Evolutionary conservation across 2,329 filamentous ascomycete species (phyloP).

Genomic region (Rhynchosporium graminicola): DNA sequence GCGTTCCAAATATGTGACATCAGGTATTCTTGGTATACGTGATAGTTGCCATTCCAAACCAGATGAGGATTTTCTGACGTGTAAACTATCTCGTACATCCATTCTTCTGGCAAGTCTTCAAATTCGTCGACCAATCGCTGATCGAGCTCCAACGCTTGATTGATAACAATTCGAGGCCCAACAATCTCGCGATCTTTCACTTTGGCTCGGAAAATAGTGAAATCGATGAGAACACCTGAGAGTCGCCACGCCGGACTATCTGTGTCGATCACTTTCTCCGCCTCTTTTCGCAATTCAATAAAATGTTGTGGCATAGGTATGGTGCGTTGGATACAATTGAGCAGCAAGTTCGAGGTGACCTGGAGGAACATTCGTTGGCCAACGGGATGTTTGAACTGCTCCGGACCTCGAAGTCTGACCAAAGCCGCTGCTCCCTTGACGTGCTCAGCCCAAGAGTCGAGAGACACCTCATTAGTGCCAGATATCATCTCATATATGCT

Average conservation of each 20-base stretch:
- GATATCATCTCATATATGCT: slow-evolving; percentile 57
- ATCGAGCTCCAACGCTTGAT: slow-evolving; percentile 32
- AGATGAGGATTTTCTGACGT: slow-evolving; percentile 31
- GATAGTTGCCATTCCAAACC: slow-evolving; percentile 36
- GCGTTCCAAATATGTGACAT: slow-evolving; percentile 37
- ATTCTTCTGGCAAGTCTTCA: slow-evolving; percentile 25
- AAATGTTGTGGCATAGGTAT: slow-evolving; percentile 52
- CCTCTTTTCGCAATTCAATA: slow-evolving; percentile 49
- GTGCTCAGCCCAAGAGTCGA: slow-evolving; percentile 55
- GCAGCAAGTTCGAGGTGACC: slow-evolving; percentile 52
- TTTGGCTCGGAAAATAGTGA: slow-evolving; percentile 31
- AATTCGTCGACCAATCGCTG: slow-evolving; percentile 25
- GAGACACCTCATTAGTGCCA: slow-evolving; percentile 48
- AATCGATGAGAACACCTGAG: slow-evolving; percentile 44
- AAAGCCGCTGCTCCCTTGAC: slow-evolving; percentile 54
- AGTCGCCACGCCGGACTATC: slow-evolving; percentile 46
- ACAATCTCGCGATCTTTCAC: slow-evolving; percentile 39
- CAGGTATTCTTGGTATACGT: slow-evolving; percentile 35
- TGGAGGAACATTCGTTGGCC: slow-evolving; percentile 56
- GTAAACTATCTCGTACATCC: slow-evolving; percentile 32
- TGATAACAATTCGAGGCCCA: slow-evolving; percentile 28
- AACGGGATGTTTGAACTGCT: slow-evolving; percentile 49
- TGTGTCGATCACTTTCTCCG: slow-evolving; percentile 43
- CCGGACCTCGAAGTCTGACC: slow-evolving; percentile 51
- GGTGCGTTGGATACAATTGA: slow-evolving; percentile 53